Percentiles rank a stretch among this genome's conserved stretches.
Conservation (phyloP, 768 basidiomycete genomes). For the Coprinopsis sp. region DNA sequence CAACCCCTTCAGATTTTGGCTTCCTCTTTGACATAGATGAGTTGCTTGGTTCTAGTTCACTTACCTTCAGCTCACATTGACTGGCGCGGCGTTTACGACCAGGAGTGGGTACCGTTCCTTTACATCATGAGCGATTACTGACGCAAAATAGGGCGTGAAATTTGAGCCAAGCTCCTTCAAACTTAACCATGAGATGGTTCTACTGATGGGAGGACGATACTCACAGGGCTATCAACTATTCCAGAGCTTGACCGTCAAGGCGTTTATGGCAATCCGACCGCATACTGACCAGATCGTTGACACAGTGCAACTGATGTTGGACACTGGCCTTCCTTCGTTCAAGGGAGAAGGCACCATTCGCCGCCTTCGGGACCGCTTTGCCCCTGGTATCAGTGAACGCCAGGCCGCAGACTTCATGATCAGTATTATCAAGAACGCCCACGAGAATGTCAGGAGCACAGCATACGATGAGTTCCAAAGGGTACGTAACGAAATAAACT, state of each 20-base stretch:
- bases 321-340: conserved; percentile 92
- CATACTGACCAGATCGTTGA: conserved; percentile 87
- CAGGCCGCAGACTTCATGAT: conserved; percentile 95
- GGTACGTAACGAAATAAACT: conserved; percentile 29
- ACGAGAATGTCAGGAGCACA: conserved; percentile 90
- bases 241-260: conserved; percentile 90
- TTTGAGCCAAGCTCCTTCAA: conserved; percentile 99
- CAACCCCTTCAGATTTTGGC: conserved; percentile 68
- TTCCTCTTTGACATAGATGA: conserved; percentile 98
- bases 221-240: conserved; percentile 95
- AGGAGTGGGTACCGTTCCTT: conserved; percentile 43
- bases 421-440: conserved; percentile 82
- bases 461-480: conserved; percentile 96
- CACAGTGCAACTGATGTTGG: conserved; percentile 90
- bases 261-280: conserved; percentile 94
- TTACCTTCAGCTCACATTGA: conserved; percentile 16
- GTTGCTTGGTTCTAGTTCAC: conserved; percentile 37
- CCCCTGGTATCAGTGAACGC: conserved; percentile 73
- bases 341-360: conserved; percentile 93
- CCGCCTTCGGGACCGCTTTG: conserved; percentile 83
- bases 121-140: background rate
- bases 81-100: conserved; percentile 46
- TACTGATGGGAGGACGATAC: conserved; percentile 92
- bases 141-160: conserved; percentile 75
- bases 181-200: conserved; percentile 97